Conservation (phyloP, 225 moss, liverwort and hornwort genomes). For the Asterella californica region DNA sequence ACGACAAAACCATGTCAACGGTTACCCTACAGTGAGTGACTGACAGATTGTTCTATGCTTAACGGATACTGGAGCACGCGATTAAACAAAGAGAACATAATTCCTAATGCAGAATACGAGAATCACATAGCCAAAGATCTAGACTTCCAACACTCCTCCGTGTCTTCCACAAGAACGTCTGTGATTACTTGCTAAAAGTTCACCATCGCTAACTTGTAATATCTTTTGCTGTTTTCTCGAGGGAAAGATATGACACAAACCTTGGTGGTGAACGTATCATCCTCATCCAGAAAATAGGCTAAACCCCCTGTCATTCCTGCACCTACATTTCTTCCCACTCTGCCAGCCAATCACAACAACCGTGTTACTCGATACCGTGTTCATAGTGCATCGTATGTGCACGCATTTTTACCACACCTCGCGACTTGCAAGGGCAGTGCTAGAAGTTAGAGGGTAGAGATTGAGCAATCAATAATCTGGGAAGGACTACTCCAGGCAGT, state of each 20-base stretch:
- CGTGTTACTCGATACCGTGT: not conserved
- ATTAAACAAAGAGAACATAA: not conserved
- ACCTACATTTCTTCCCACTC: slow-evolving; percentile 82
- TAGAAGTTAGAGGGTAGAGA: too few species aligned
- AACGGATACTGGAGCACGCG: too few species aligned
- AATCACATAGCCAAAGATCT: too few species aligned
- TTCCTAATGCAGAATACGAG: not conserved
- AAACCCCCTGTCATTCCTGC: slow-evolving; percentile 91
- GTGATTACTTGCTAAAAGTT: not conserved
- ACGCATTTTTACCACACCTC: too few species aligned
- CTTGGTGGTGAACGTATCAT: slow-evolving; percentile 60
- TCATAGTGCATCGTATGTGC: not conserved
- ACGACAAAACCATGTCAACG: not conserved
- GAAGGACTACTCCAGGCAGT: too few species aligned
- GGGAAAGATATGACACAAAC: slow-evolving; percentile 22
- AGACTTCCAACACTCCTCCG: too few species aligned
- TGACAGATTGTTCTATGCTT: too few species aligned
- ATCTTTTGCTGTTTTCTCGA: not conserved
- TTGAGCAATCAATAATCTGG: too few species aligned
- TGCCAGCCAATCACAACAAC: slow-evolving; percentile 22
- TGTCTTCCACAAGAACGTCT: too few species aligned
- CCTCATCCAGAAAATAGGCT: slow-evolving; percentile 87
- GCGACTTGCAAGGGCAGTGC: too few species aligned
- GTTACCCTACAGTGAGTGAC: too few species aligned
- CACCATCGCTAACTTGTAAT: not conserved